Percentiles rank a stretch among this genome's conserved stretches.
Evolutionary conservation across 768 basidiomycete genomes (phyloP).

Genomic region (Boletus tylopilopsis): DNA sequence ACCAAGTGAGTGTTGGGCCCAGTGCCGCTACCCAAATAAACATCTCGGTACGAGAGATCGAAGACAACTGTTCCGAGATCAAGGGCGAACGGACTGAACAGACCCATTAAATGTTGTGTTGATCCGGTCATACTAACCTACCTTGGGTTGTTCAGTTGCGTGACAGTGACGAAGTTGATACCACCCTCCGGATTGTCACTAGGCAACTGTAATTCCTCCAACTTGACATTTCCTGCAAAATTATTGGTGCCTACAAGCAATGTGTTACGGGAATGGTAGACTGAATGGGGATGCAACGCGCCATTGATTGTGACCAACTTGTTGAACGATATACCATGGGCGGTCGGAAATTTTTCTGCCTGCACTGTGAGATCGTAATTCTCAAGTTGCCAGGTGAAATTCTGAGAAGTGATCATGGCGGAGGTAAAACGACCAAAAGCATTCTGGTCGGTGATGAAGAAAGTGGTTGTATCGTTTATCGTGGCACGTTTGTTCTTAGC

Average conservation of each 20-base stretch:
- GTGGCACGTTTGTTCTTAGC: conserved; percentile 54
- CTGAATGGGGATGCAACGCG: conserved; percentile 13
- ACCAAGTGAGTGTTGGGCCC: conserved; percentile 52
- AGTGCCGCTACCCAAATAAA: conserved; percentile 54
- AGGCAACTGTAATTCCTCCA: conserved; percentile 61
- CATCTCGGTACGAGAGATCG: conserved; percentile 52
- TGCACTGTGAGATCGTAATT: conserved; percentile 58
- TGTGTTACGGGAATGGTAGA: neutral
- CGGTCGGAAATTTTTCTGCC: conserved; percentile 63
- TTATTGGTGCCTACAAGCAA: conserved; percentile 49
- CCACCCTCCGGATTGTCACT: conserved; percentile 65
- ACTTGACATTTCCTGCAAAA: conserved; percentile 52
- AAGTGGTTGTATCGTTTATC: conserved; percentile 58
- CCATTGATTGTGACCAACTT: conserved; percentile 59
- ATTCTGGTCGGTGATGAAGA: conserved; percentile 50
- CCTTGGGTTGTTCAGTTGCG: conserved; percentile 57
- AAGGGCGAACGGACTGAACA: conserved; percentile 59
- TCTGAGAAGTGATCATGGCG: conserved; percentile 59
- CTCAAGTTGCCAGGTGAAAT: conserved; percentile 64
- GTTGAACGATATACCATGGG: conserved; percentile 61
- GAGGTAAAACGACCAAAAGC: conserved; percentile 62
- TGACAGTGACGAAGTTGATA: conserved; percentile 60
- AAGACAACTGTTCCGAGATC: conserved; percentile 66
- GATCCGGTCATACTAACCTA: conserved; percentile 12
- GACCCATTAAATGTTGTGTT: neutral